A percentile compares a stretch with the other conserved stretches of the same genome.
These are phyloP conservation scores for Craspedostauros australis DNA, from an alignment of 108 stramenopile species.

Conservation along the genomic window DNA sequence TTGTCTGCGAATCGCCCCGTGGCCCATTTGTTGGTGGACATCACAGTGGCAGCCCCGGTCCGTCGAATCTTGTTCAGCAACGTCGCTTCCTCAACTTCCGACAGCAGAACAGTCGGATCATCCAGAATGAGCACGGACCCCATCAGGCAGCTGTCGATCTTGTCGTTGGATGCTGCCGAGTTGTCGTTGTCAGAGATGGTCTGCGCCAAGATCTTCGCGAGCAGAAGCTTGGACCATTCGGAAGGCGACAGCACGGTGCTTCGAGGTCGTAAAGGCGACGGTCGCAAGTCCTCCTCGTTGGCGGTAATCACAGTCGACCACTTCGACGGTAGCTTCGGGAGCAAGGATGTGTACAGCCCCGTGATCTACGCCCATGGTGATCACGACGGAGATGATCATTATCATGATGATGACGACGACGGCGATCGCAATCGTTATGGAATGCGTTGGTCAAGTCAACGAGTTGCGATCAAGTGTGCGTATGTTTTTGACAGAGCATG, in stretches of 20 bases:
- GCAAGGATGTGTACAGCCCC: conserved; percentile 52
- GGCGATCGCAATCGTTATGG: too few species aligned
- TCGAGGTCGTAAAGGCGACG: conserved; percentile 51
- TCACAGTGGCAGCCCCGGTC: conserved; percentile 71
- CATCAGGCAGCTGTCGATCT: conserved; percentile 55
- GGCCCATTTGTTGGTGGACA: conserved; percentile 76
- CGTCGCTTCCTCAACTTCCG: conserved; percentile 71
- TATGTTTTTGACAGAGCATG: too few species aligned
- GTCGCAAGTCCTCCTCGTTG: conserved; percentile 74
- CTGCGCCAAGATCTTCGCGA: conserved; percentile 72
- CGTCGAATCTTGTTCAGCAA: conserved; percentile 52
- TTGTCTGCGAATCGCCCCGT: conserved; percentile 76
- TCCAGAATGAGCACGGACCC: conserved; percentile 80
- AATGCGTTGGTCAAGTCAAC: too few species aligned
- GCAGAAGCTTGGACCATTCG: conserved; percentile 78
- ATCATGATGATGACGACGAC: too few species aligned
- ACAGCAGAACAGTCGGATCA: conserved; percentile 60
- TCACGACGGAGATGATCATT: too few species aligned
- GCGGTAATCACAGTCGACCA: conserved; percentile 68
- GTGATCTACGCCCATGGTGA: too few species aligned
- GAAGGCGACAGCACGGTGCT: conserved; percentile 58
- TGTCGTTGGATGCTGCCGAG: conserved; percentile 37
- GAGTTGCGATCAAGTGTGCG: too few species aligned
- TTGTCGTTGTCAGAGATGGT: conserved; percentile 73
- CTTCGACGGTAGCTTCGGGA: conserved; percentile 65